phyloP scores from a whole-genome alignment of 768 basidiomycete genomes.

The Pholiota microspora region DNA sequence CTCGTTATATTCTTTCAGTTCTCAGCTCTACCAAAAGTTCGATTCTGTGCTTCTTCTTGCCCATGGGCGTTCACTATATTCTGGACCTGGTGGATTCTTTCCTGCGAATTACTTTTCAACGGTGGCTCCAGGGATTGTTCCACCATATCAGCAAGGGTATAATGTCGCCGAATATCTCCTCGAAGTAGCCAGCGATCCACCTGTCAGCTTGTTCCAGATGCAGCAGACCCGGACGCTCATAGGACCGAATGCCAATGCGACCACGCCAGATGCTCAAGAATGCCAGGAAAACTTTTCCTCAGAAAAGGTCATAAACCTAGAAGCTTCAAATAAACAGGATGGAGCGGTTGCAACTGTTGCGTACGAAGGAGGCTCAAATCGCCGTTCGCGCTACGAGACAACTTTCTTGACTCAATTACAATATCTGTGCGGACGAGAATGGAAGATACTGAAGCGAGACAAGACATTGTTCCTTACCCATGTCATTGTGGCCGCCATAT shows the following conservation, averaged over 20 bases:
- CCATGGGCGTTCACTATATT: conserved; percentile 75
- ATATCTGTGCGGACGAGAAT: conserved; percentile 79
- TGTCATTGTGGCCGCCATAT: conserved; percentile 58
- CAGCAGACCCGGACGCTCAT: conserved; percentile 5
- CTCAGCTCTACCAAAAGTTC: conserved; percentile 83
- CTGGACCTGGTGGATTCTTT: conserved; percentile 68
- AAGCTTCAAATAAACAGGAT: background rate
- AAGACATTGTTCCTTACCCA: conserved; percentile 83
- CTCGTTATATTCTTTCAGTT: conserved; percentile 36
- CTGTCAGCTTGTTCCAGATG: conserved; percentile 43
- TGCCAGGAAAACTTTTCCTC: background rate
- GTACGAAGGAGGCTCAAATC: background rate
- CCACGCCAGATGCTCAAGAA: background rate
- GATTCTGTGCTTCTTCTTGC: conserved; percentile 79
- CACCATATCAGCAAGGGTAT: conserved; percentile 72
- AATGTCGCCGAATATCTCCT: conserved; percentile 92
- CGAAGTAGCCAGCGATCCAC: conserved; percentile 77
- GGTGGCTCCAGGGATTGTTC: conserved; percentile 36
- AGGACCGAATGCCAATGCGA: background rate
- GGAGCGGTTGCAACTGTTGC: background rate
- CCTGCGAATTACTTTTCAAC: conserved; percentile 67
- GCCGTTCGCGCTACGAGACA: conserved; percentile 47
- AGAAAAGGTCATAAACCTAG: background rate
- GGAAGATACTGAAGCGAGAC: conserved; percentile 81
- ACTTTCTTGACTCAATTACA: conserved; percentile 90